Percentiles rank a stretch among this genome's conserved stretches.
Conservation (phyloP, 768 basidiomycete species). For the Galerina marginata region DNA sequence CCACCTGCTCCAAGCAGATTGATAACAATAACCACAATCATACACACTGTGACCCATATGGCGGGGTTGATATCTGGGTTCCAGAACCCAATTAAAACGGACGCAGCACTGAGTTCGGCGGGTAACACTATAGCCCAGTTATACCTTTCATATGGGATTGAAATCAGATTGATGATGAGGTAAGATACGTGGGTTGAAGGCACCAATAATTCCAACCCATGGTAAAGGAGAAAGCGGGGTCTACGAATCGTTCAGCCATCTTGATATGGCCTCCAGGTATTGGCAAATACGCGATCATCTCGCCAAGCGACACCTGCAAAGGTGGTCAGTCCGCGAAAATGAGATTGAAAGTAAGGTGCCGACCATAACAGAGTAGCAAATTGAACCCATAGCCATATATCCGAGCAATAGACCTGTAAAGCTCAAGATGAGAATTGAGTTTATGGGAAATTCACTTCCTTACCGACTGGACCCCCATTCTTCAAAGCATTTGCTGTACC, state of each 20-base stretch:
- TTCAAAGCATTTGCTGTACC: constrained; percentile 57
- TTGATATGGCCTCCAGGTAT: constrained; percentile 83
- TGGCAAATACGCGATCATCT: constrained; percentile 81
- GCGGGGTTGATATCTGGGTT: constrained; percentile 60
- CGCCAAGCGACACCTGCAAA: constrained; percentile 65
- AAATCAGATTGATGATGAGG: neutral
- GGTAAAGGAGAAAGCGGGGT: constrained; percentile 69
- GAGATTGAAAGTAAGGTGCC: constrained; percentile 11
- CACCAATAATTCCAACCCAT: constrained; percentile 61
- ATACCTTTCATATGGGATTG: constrained; percentile 37
- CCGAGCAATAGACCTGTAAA: constrained; percentile 68
- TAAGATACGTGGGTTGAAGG: neutral
- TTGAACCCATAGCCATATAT: constrained; percentile 65
- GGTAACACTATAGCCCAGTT: constrained; percentile 73
- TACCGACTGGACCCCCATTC: constrained; percentile 74
- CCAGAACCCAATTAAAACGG: constrained; percentile 83
- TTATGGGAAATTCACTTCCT: neutral
- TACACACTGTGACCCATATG: constrained; percentile 79
- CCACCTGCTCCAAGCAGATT: constrained; percentile 74
- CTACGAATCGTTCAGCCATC: constrained; percentile 82
- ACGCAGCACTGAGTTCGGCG: constrained; percentile 75
- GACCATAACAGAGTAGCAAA: constrained; percentile 79
- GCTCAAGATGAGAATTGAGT: neutral
- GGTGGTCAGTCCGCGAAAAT: neutral
- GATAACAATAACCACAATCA: constrained; percentile 77